Conservation (phyloP, 805 yeast genomes). For the Barnettozyma botsteinii region DNA sequence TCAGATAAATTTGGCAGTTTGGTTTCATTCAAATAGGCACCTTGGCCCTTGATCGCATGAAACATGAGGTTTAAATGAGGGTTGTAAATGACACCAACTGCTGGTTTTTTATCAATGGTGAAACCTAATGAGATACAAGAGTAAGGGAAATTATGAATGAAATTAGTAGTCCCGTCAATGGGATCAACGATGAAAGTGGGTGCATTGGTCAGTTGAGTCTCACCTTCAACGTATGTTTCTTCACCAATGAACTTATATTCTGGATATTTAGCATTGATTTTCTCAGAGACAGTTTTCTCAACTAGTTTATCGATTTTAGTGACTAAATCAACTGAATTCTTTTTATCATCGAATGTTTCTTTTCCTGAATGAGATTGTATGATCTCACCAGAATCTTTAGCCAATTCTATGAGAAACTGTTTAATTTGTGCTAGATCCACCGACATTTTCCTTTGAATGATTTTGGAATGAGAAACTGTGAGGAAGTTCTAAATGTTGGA, state of each 20-base stretch:
- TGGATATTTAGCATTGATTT: slow-evolving; percentile 39
- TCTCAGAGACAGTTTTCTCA: slow-evolving; percentile 35
- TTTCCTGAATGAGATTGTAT: slow-evolving; percentile 46
- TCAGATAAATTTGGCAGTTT: slow-evolving; percentile 27
- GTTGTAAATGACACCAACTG: slow-evolving; percentile 62
- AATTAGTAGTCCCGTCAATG: slow-evolving; percentile 62
- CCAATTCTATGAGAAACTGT: slow-evolving; percentile 34
- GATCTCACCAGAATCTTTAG: slow-evolving; percentile 43
- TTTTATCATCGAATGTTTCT: slow-evolving; percentile 47
- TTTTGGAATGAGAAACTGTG: too few relatives aligned
- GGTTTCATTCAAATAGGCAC: slow-evolving; percentile 46
- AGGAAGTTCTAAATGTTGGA: too few relatives aligned
- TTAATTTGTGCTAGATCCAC: slow-evolving; percentile 27
- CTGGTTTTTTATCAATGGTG: slow-evolving; percentile 41
- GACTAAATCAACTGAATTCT: slow-evolving; percentile 56
- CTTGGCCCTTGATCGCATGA: slow-evolving; percentile 50
- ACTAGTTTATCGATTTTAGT: slow-evolving; percentile 56
- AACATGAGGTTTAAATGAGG: slow-evolving; percentile 50
- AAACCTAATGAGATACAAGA: slow-evolving; percentile 59
- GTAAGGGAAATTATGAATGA: slow-evolving; percentile 56
- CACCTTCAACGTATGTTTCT: slow-evolving; percentile 49
- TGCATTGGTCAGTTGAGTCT: slow-evolving; percentile 38
- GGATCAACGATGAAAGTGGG: slow-evolving; percentile 66
- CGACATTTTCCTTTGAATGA: slow-evolving; percentile 9
- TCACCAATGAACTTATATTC: slow-evolving; percentile 53